A percentile compares a stretch with the other conserved stretches of the same genome.
These are phyloP conservation scores for Saturnispora halmiae DNA, from an alignment of 805 yeast genomes.

Conservation along the genomic window DNA sequence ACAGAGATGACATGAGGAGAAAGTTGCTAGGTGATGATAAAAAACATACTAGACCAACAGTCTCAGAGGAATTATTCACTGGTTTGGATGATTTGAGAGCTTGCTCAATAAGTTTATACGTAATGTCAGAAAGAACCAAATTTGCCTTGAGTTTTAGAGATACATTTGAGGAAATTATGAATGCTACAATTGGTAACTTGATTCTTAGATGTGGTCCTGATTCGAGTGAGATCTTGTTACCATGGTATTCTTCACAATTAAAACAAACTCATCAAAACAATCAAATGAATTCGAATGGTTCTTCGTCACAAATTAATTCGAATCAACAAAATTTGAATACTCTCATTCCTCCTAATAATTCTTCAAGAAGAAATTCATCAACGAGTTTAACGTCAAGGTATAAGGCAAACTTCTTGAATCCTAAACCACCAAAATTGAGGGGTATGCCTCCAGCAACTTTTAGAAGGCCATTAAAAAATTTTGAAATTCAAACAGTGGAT, in stretches of 20 bases:
- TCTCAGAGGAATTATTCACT: conserved; percentile 42
- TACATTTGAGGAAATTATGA: conserved; percentile 58
- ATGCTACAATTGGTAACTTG: conserved; percentile 54
- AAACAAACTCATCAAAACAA: conserved; percentile 4
- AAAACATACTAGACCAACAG: conserved; percentile 51
- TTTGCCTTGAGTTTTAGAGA: conserved; percentile 56
- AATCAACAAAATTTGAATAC: not conserved
- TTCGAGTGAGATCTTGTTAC: conserved; percentile 46
- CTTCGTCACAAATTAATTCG: not conserved
- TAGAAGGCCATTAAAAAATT: conserved; percentile 35
- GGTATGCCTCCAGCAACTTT: conserved; percentile 57
- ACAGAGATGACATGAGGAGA: conserved; percentile 49
- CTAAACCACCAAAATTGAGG: conserved; percentile 1
- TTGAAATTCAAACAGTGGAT: conserved; percentile 27
- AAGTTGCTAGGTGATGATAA: conserved; percentile 46
- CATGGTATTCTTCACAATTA: conserved; percentile 12
- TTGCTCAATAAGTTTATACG: conserved; percentile 54
- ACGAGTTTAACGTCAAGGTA: not conserved
- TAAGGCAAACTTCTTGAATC: not conserved
- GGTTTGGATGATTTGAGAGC: conserved; percentile 57
- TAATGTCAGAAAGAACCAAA: conserved; percentile 56
- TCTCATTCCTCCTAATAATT: not conserved
- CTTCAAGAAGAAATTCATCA: not conserved
- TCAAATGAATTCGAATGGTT: not conserved
- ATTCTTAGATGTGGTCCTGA: conserved; percentile 57